Percentiles rank a stretch among this genome's conserved stretches.
Evolutionary conservation across 352 stramenopile species (phyloP).

Genomic region (Pythium brachiatum): DNA sequence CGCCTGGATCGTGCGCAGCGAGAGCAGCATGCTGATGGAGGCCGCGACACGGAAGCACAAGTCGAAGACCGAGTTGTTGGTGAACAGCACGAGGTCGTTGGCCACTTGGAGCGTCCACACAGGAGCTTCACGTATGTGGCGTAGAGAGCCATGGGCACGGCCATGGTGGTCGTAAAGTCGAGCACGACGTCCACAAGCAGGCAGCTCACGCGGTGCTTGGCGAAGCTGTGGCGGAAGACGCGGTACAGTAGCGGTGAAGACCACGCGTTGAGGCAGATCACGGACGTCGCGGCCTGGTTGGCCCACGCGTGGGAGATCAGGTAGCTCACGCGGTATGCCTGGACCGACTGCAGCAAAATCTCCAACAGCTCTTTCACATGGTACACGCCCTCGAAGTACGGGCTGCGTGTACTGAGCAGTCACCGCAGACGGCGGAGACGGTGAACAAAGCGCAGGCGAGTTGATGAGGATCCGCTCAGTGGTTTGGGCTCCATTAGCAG

Average conservation of each 20-base stretch:
- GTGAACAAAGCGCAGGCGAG: background rate
- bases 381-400: constrained; percentile 6
- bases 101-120: constrained; percentile 1
- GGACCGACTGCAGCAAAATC: constrained; percentile 2
- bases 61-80: constrained; percentile 14
- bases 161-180: constrained; percentile 7
- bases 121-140: background rate
- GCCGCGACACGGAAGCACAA: background rate
- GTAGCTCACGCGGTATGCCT: constrained; percentile 16
- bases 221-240: background rate
- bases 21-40: constrained; percentile 11
- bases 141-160: constrained; percentile 11
- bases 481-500: background rate
- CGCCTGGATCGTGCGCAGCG: constrained; percentile 6
- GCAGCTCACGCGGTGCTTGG: constrained; percentile 7
- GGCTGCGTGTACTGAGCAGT: background rate
- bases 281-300: constrained; percentile 10
- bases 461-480: background rate
- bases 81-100: constrained; percentile 15
- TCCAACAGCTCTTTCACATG: constrained; percentile 4
- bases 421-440: background rate
- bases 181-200: constrained; percentile 13
- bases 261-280: constrained; percentile 18
- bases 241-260: constrained; percentile 11
- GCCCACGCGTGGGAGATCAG: constrained; percentile 12